Evolutionary conservation across 1,284 basidiomycete genomes (phyloP), one percentile per base, ranked within the genome.

Genomic region (Volvariella volvacea): DNA sequence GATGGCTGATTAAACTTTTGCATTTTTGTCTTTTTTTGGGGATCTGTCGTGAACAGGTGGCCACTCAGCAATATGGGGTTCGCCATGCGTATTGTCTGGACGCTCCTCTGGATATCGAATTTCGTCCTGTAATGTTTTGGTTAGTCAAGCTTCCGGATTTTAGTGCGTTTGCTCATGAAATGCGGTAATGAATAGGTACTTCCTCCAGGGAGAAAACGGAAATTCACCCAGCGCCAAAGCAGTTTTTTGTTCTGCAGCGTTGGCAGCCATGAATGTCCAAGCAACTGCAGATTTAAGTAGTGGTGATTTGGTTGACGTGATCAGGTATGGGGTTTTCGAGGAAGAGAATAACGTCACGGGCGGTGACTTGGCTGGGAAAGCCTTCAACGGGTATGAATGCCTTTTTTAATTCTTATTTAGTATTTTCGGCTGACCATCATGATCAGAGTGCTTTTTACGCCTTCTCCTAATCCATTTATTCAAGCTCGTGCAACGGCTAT

Each of bases 41-140:
- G 37, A 22, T 17, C 20, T 37, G 25, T n/a, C n/a, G n/a, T n/a
- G n/a, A n/a, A n/a, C 46, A 70, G 68, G 44, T 50, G 31, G 51
- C 73, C 2, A 52, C 55, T 2, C 57, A 65, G 44, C 77, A 78
- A 56, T 79, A 71, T 52, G 73, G 67, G 43, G 76, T 76, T 3
- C 47, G 56, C 17, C 57, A 61, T 16, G 67, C 67, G 1, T 50
- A 62, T 3, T 70, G 66, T 50, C 70, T 68, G 33, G 62, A 62
- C 40, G 52, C 57, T 10, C 48, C 59, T 7, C 37, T 62, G 14
- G 59, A 71, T 33, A 47, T 65, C n/a, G 48, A 63, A 15, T 73
- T 76, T 45, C 67, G 65, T 36, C 77, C 80, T 1, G 74, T 83
- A 30, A 71, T 82, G 64, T 84, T 83, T 50, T 83, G 80, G 80